Evolutionary conservation across 805 yeast species (phyloP).

Genomic region (Teunomyces barrocoloradensis): DNA sequence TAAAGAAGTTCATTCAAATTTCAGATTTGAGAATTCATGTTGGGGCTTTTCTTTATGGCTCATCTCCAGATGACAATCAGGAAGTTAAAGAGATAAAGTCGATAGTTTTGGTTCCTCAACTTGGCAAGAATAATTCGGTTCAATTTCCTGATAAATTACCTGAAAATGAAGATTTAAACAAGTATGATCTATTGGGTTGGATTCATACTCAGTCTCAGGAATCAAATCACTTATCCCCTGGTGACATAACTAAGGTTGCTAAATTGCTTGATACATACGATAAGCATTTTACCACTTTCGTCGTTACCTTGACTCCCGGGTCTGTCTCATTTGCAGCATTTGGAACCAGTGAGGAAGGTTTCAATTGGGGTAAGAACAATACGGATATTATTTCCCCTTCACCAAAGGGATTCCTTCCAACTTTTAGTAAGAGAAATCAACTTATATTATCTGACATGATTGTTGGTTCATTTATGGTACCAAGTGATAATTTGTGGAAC

Average conservation of each 20-base stretch:
- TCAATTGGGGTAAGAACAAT: conserved; percentile 72
- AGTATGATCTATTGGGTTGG: conserved; percentile 85
- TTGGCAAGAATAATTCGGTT: conserved; percentile 67
- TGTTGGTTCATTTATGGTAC: conserved; percentile 82
- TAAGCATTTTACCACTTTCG: conserved; percentile 50
- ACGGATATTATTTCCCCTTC: conserved; percentile 51
- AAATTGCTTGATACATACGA: conserved; percentile 33
- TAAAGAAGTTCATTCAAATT: conserved; percentile 73
- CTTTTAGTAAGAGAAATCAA: conserved; percentile 62
- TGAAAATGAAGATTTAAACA: conserved; percentile 33
- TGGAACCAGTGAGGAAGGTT: conserved; percentile 60
- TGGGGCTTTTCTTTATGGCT: conserved; percentile 78
- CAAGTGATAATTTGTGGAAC: conserved; percentile 85
- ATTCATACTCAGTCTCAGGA: conserved; percentile 85
- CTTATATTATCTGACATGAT: conserved; percentile 70
- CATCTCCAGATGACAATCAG: conserved; percentile 67
- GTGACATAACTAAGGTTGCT: conserved; percentile 66
- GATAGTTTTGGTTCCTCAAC: conserved; percentile 82
- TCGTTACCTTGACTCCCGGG: conserved; percentile 78
- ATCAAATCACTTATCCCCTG: conserved; percentile 57
- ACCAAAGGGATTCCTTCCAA: conserved; percentile 66
- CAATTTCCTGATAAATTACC: conserved; percentile 55
- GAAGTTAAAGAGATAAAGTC: conserved; percentile 75
- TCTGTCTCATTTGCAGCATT: conserved; percentile 74
- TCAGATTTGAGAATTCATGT: conserved; percentile 80